Evolutionary conservation across 805 yeast genomes (phyloP).

Genomic region (Saccharomycopsis fodiens): DNA sequence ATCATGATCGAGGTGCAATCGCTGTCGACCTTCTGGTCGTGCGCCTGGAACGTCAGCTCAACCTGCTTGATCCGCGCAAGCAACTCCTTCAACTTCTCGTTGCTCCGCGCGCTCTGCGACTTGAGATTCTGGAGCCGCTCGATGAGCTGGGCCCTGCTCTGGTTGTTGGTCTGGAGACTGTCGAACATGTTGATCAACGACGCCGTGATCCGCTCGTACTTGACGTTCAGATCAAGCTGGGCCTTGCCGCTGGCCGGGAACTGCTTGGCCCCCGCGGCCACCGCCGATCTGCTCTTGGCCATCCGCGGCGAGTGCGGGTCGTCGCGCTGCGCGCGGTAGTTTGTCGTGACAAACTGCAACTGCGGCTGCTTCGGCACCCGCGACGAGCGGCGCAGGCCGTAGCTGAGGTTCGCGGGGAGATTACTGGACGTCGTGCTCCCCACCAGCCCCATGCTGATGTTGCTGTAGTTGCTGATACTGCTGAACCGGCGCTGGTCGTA

Average conservation of each 20-base stretch:
- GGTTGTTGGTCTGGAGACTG: conserved; percentile 11
- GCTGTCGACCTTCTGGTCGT: conserved; percentile 16
- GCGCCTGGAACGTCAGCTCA: conserved; percentile 12
- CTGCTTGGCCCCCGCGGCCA: not conserved
- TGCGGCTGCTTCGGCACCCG: not conserved
- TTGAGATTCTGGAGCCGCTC: conserved; percentile 12
- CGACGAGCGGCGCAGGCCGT: not conserved
- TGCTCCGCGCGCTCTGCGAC: conserved; percentile 9
- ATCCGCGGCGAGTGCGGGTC: not conserved
- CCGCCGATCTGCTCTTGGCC: not conserved
- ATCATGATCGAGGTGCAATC: conserved; percentile 20
- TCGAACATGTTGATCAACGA: conserved; percentile 17
- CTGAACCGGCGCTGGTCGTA: not conserved
- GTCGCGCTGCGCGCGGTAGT: not conserved
- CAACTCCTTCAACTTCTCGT: conserved; percentile 8
- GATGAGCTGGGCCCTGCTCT: conserved; percentile 12
- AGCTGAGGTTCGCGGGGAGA: not conserved
- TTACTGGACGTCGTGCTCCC: not conserved
- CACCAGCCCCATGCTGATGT: not conserved
- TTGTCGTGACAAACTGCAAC: not conserved
- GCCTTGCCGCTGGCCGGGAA: not conserved
- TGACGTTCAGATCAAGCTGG: conserved; percentile 1
- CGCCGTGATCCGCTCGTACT: conserved; percentile 18
- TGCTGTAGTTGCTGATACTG: not conserved
- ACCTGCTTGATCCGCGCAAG: conserved; percentile 12